A percentile compares a stretch with the other conserved stretches of the same genome.
These are phyloP conservation scores for Cicer arietinum DNA, from an alignment of 306 rosid genomes.

Conservation along the genomic window DNA sequence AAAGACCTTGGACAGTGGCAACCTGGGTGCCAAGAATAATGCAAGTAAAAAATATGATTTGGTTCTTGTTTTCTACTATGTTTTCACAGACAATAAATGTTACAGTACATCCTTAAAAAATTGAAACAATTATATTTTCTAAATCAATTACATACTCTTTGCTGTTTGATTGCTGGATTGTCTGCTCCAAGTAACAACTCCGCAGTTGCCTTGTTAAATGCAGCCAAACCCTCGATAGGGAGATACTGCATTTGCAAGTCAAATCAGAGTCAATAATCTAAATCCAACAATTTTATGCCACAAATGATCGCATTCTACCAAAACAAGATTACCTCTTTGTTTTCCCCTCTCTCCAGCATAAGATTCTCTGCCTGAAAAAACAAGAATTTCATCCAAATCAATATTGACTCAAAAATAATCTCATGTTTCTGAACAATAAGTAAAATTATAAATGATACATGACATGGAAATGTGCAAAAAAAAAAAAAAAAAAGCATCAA, in stretches of 20 bases:
- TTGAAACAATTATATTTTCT: background rate
- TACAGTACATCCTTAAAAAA: background rate
- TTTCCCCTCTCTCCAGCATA: conserved; percentile 86
- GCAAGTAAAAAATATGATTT: conserved; percentile 8
- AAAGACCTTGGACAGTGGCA: conserved; percentile 97
- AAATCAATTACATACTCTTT: conserved; percentile 59
- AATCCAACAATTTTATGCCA: conserved; percentile 34
- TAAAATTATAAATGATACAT: conserved; percentile 11
- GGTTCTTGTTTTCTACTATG: conserved; percentile 7
- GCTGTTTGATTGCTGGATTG: conserved; percentile 76
- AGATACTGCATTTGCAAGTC: conserved; percentile 68
- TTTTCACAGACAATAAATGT: background rate
- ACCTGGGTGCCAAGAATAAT: conserved; percentile 59
- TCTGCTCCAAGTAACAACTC: conserved; percentile 90
- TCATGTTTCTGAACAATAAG: conserved; percentile 25
- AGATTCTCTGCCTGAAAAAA: conserved; percentile 81
- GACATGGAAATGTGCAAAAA: background rate
- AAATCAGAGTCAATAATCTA: conserved; percentile 42
- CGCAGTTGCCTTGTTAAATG: conserved; percentile 91
- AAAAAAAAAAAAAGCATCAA: conserved; percentile 23
- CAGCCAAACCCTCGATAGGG: conserved; percentile 98
- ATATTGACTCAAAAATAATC: conserved; percentile 27
- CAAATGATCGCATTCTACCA: conserved; percentile 11
- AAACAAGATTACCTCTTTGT: conserved; percentile 79
- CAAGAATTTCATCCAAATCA: conserved; percentile 17